phyloP scores from a whole-genome alignment of 495 filamentous ascomycete genomes.

The Tricharina praecox region DNA sequence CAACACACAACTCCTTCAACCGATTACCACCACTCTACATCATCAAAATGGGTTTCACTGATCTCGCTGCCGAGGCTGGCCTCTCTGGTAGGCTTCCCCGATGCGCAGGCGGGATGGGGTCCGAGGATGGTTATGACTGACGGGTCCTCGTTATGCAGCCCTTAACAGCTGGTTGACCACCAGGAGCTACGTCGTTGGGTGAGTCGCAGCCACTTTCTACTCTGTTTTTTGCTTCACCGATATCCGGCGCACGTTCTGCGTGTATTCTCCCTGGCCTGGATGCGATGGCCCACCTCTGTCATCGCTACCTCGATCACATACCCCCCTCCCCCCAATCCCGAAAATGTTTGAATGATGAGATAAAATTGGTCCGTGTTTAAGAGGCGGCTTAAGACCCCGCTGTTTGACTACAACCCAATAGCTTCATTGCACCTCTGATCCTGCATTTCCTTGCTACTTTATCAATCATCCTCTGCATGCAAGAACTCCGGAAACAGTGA shows the following conservation, averaged over 20 bases:
- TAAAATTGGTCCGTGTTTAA: slow-evolving; percentile 96
- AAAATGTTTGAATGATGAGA: slow-evolving; percentile 56
- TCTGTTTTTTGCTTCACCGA: no score
- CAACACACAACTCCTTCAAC: background rate
- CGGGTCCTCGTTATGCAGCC: slow-evolving; percentile 35
- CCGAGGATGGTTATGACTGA: background rate
- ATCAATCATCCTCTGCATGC: no score
- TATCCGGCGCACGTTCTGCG: no score
- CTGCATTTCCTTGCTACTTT: slow-evolving; percentile 16
- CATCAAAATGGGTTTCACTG: slow-evolving; percentile 81
- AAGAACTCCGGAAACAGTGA: no score
- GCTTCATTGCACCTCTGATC: slow-evolving; percentile 75
- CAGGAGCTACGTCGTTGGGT: slow-evolving; percentile 90
- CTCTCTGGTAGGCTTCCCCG: slow-evolving; percentile 49
- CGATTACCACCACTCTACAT: slow-evolving; percentile 3
- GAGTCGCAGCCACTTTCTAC: no score
- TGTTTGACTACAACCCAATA: slow-evolving; percentile 62
- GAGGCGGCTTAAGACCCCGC: slow-evolving; percentile 96
- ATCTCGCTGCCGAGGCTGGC: slow-evolving; percentile 76
- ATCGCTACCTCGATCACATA: no score
- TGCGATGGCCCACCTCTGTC: no score
- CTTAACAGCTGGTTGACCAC: slow-evolving; percentile 82
- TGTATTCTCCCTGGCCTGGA: no score
- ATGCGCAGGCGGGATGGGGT: slow-evolving; percentile 1
- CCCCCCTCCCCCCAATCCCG: no score